These are phyloP conservation scores for Solidago caesia DNA, from an alignment of 129 eudicot genomes.

Conservation along the genomic window DNA sequence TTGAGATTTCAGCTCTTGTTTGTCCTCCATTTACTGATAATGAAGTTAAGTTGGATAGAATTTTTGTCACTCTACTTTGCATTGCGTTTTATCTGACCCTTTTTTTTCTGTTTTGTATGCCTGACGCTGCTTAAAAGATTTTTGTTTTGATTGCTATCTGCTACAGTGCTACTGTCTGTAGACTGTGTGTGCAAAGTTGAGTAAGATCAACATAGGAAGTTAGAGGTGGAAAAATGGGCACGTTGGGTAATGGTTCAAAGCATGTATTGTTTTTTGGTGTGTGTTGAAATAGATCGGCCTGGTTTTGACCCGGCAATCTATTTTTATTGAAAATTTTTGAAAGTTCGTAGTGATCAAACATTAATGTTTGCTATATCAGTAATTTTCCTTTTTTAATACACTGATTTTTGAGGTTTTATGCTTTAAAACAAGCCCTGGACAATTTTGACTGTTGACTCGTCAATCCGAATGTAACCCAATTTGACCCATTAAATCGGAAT, in stretches of 20 bases:
- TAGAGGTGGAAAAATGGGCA: not conserved
- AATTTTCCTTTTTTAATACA: not conserved
- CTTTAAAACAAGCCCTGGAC: not conserved
- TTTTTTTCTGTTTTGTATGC: slow-evolving; percentile 8
- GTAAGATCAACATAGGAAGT: not conserved
- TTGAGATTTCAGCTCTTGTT: slow-evolving; percentile 19
- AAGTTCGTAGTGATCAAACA: too few species aligned
- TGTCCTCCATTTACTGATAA: slow-evolving; percentile 23
- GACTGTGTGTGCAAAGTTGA: not conserved
- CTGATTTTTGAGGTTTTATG: not conserved
- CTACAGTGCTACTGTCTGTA: too few species aligned
- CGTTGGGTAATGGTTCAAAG: not conserved
- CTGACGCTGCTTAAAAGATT: not conserved
- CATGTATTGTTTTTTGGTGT: not conserved
- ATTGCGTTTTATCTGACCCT: slow-evolving; percentile 22
- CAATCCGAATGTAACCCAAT: not conserved
- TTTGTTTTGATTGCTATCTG: not conserved
- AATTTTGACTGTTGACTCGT: not conserved
- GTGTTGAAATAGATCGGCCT: not conserved
- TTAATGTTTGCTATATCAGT: too few species aligned
- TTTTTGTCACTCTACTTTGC: slow-evolving; percentile 2
- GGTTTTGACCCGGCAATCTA: not conserved
- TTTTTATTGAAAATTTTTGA: too few species aligned
- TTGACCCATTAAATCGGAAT: not conserved
- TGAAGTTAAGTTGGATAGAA: slow-evolving; percentile 24